Conservation (phyloP, 495 filamentous ascomycete genomes). For the Talaromyces ruber region DNA sequence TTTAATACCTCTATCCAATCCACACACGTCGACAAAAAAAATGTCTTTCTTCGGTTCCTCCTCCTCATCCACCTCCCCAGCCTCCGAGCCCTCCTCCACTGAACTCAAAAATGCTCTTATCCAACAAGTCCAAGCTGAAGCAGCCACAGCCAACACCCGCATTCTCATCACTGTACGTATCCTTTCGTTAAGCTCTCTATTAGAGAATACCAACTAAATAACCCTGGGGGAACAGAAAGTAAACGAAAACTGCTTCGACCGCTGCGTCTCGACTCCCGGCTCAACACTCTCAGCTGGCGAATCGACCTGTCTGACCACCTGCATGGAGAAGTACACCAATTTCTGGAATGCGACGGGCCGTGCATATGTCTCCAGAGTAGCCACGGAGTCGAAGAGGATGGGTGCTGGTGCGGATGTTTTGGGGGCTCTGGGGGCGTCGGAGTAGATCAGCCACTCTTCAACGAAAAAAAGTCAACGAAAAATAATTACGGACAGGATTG, state of each 20-base stretch:
- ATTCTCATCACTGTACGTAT: slow-evolving; percentile 61
- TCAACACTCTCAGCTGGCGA: slow-evolving; percentile 62
- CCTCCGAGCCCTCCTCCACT: slow-evolving; percentile 32
- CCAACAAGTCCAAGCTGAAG: slow-evolving; percentile 64
- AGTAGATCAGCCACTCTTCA: neutral
- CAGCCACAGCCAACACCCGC: slow-evolving; percentile 66
- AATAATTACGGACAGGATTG: neutral
- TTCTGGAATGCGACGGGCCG: slow-evolving; percentile 82
- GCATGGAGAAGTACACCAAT: slow-evolving; percentile 97
- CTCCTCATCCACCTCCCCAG: slow-evolving; percentile 13
- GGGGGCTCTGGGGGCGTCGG: neutral
- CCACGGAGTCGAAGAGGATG: slow-evolving; percentile 45
- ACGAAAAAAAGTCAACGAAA: neutral
- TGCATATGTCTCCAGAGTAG: slow-evolving; percentile 65
- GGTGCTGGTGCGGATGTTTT: slow-evolving; percentile 11
- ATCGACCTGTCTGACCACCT: slow-evolving; percentile 70
- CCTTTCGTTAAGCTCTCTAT: neutral
- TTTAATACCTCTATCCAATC: neutral
- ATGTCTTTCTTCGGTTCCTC: slow-evolving; percentile 25
- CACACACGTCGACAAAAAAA: neutral
- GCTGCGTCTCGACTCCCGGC: slow-evolving; percentile 82
- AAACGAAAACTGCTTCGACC: slow-evolving; percentile 94
- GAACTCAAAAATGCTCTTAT: slow-evolving; percentile 64
- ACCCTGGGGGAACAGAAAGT: slow-evolving; percentile 62
- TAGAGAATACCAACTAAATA: neutral